Evolutionary conservation across 2,329 filamentous ascomycete species (phyloP).

Genomic region (Aureobasidium mangrovei): DNA sequence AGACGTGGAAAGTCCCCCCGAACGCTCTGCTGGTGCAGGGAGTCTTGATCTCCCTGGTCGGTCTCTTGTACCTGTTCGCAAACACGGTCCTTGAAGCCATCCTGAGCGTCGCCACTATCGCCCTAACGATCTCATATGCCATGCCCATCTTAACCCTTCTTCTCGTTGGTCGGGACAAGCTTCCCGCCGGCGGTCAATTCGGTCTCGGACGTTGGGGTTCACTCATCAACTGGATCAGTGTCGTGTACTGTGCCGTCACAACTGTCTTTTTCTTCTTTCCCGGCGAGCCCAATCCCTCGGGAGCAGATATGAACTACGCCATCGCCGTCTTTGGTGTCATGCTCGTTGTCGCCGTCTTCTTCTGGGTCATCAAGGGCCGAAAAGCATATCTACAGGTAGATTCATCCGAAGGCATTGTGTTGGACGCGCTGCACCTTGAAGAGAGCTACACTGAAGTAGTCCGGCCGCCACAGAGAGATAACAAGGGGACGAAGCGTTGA

Average conservation of each 20-base stretch:
- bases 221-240: slow-evolving; percentile 33
- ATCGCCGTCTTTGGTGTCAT: slow-evolving; percentile 50
- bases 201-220: slow-evolving; percentile 32
- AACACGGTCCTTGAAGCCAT: slow-evolving; percentile 37
- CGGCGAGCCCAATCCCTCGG: slow-evolving; percentile 34
- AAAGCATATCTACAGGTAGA: slow-evolving; percentile 25
- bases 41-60: slow-evolving; percentile 38
- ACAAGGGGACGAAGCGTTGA: not conserved
- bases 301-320: slow-evolving; percentile 49
- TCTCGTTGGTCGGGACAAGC: slow-evolving; percentile 42
- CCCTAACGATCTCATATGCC: slow-evolving; percentile 35
- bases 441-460: not conserved
- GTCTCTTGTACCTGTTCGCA: slow-evolving; percentile 37
- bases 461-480: not conserved
- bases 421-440: slow-evolving; percentile 4
- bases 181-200: slow-evolving; percentile 39
- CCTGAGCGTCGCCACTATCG: slow-evolving; percentile 35
- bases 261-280: slow-evolving; percentile 51
- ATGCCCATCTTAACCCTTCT: slow-evolving; percentile 32
- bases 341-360: slow-evolving; percentile 41
- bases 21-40: slow-evolving; percentile 47
- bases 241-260: slow-evolving; percentile 45
- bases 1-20: slow-evolving; percentile 44
- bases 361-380: slow-evolving; percentile 44
- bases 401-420: not conserved